Percentiles rank a stretch among this genome's conserved stretches.
Evolutionary conservation across 2,329 filamentous ascomycete genomes (phyloP).

Genomic region (Rugonectria rugulosa): DNA sequence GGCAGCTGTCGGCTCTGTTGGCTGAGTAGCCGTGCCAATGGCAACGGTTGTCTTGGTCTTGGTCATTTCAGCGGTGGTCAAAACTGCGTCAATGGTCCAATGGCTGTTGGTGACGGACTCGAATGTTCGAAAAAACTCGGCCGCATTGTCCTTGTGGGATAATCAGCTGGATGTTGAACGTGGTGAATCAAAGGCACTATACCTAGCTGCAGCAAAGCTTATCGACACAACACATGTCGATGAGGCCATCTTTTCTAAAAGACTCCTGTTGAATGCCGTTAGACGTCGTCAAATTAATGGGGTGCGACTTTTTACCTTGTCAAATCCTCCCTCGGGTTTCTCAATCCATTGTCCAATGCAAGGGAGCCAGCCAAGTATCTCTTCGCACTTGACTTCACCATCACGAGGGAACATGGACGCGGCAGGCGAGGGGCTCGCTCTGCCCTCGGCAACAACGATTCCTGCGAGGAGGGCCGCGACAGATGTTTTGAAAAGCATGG

Average conservation of each 20-base stretch:
- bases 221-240: too few species aligned
- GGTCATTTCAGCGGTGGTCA: conserved; percentile 7
- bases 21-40: not conserved
- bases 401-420: not conserved
- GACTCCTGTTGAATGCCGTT: too few species aligned
- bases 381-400: not conserved
- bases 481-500: not conserved
- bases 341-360: not conserved
- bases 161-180: too few species aligned
- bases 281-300: too few species aligned
- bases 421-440: not conserved
- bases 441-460: not conserved
- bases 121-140: not conserved
- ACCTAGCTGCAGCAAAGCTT: too few species aligned
- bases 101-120: not conserved
- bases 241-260: too few species aligned
- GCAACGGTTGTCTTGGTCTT: conserved; percentile 5
- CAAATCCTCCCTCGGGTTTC: not conserved
- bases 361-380: not conserved
- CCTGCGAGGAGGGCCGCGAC: not conserved
- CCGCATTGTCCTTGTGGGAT: not conserved
- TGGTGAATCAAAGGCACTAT: too few species aligned
- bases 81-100: not conserved
- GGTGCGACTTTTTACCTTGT: too few species aligned
- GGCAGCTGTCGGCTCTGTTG: not conserved